Conservation (phyloP, 345 rosid species). For the Rhodomyrtus tomentosa region DNA sequence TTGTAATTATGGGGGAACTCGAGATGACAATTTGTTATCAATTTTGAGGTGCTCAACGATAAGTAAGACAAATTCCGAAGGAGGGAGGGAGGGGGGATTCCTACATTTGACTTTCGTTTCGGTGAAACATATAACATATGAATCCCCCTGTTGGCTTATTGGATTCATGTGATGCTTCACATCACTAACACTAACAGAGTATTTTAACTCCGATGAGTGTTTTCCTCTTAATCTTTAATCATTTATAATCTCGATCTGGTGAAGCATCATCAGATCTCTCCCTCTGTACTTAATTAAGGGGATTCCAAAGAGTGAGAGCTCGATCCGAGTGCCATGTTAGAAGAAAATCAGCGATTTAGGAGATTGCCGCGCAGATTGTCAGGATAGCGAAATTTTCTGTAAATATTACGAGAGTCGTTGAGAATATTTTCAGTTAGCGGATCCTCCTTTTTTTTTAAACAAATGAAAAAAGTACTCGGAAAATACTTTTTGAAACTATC, state of each 20-base stretch:
- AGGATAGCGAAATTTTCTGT: not conserved
- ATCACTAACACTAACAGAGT: not conserved
- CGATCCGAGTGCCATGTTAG: not conserved
- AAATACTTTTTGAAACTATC: not conserved
- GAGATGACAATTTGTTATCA: not conserved
- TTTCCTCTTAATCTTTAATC: not conserved
- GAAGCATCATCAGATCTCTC: not conserved
- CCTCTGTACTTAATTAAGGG: not conserved
- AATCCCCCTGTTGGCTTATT: not conserved
- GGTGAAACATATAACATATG: not conserved
- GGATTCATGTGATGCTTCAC: not conserved
- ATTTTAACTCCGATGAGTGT: not conserved
- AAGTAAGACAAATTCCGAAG: not conserved
- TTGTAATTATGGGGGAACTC: not conserved
- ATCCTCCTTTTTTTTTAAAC: not conserved
- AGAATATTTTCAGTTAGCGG: not conserved
- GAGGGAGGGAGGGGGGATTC: not conserved
- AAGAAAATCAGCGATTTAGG: not conserved
- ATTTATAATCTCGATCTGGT: not conserved
- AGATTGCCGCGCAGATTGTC: accelerated
- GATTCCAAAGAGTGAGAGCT: not conserved
- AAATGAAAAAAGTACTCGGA: not conserved
- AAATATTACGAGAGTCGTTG: not conserved
- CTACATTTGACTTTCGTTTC: not conserved
- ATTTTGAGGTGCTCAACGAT: not conserved